These are phyloP conservation scores for Alternaria atra DNA, from an alignment of 2,329 filamentous ascomycete species.

Conservation along the genomic window DNA sequence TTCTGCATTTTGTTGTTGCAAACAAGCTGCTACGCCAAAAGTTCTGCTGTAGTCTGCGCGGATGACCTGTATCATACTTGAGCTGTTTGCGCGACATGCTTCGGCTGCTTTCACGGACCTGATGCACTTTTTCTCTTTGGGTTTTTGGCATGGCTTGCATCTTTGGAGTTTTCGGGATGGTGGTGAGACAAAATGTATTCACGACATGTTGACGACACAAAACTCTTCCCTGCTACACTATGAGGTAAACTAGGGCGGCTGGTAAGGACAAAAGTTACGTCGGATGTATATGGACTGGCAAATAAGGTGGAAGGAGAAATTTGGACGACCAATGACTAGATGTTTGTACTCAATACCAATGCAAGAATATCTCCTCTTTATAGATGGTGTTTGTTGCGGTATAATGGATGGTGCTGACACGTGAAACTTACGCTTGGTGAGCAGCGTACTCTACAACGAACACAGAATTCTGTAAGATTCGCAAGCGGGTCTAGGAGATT, in stretches of 20 bases:
- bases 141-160: slow-evolving; percentile 1
- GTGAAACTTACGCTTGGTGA: too few species aligned
- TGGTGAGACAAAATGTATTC: not conserved
- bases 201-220: not conserved
- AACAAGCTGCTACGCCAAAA: slow-evolving; percentile 2
- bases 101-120: not conserved
- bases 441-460: too few species aligned
- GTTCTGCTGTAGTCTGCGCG: not conserved
- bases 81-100: not conserved
- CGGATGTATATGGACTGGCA: not conserved
- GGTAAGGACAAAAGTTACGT: slow-evolving; percentile 1
- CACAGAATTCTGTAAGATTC: too few species aligned
- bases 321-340: slow-evolving; percentile 13
- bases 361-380: slow-evolving; percentile 20
- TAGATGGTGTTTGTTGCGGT: not conserved
- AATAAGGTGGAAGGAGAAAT: not conserved
- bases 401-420: too few species aligned
- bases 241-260: not conserved
- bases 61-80: slow-evolving; percentile 5
- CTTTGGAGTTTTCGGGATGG: slow-evolving; percentile 1
- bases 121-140: not conserved
- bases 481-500: too few species aligned
- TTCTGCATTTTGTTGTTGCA: not conserved
- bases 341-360: slow-evolving; percentile 18
- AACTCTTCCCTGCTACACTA: not conserved